Conservation (phyloP, 2,329 filamentous ascomycete genomes). For the Aspergillus tubingensis region DNA sequence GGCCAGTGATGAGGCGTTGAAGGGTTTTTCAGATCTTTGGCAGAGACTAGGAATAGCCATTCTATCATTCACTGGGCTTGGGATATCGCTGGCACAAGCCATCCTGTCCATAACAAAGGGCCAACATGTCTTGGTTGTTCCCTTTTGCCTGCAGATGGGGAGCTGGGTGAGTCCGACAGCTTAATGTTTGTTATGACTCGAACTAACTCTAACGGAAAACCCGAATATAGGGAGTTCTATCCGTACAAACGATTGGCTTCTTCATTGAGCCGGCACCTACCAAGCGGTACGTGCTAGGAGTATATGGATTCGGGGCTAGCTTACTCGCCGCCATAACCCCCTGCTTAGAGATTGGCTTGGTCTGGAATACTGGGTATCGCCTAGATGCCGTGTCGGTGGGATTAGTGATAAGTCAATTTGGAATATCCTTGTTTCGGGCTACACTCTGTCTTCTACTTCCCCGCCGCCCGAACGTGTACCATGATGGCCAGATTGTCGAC, state of each 20-base stretch:
- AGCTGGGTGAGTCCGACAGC: slow-evolving; percentile 60
- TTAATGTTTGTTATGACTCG: background rate
- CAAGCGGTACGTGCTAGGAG: slow-evolving; percentile 34
- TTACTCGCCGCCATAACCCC: slow-evolving; percentile 25
- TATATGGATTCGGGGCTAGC: slow-evolving; percentile 35
- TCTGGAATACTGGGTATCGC: slow-evolving; percentile 29
- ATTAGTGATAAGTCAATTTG: slow-evolving; percentile 54
- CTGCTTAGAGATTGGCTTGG: slow-evolving; percentile 32
- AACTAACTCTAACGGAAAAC: background rate
- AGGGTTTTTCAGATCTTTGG: slow-evolving; percentile 62
- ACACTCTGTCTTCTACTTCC: slow-evolving; percentile 57
- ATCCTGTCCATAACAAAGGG: slow-evolving; percentile 50
- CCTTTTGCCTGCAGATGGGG: slow-evolving; percentile 62
- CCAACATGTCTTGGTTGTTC: slow-evolving; percentile 44
- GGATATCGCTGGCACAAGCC: slow-evolving; percentile 58
- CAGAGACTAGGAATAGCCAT: slow-evolving; percentile 59
- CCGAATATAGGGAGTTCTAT: slow-evolving; percentile 29
- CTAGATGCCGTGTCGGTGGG: slow-evolving; percentile 36
- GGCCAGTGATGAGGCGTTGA: slow-evolving; percentile 64
- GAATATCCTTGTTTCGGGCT: slow-evolving; percentile 34
- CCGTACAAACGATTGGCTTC: slow-evolving; percentile 36
- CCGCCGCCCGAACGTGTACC: slow-evolving; percentile 67
- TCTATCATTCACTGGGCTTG: slow-evolving; percentile 57
- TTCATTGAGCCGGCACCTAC: slow-evolving; percentile 37
- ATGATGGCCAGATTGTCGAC: slow-evolving; percentile 63